phyloP scores from a whole-genome alignment of 2,329 filamentous ascomycete species.

The Cylindrodendrum hubeiense region DNA sequence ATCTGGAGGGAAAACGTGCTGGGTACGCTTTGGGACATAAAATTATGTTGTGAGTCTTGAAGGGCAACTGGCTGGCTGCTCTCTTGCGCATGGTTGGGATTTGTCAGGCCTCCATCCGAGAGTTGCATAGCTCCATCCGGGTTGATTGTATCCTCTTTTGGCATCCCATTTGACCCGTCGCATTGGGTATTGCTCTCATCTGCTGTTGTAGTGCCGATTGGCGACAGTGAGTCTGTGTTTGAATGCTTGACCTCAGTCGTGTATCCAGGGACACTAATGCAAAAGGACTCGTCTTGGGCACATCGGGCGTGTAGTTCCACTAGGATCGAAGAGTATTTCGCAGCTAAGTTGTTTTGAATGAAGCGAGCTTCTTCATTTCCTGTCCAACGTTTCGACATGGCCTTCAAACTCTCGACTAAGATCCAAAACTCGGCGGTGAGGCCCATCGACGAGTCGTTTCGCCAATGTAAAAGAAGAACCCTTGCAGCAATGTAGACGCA shows the following conservation, averaged over 20 bases:
- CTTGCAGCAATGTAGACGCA: constrained; percentile 57
- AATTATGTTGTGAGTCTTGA: background rate
- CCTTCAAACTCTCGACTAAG: constrained; percentile 36
- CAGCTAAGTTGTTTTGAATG: constrained; percentile 17
- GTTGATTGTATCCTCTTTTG: too few species aligned
- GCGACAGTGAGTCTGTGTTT: background rate
- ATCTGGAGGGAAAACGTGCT: background rate
- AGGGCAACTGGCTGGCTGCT: background rate
- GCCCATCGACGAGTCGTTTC: constrained; percentile 35
- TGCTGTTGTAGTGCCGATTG: background rate
- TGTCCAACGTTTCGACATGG: constrained; percentile 38
- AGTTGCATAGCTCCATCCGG: background rate
- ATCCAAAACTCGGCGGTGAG: constrained; percentile 42
- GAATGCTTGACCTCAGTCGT: constrained; percentile 33
- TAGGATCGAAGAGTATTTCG: background rate
- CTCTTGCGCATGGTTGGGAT: background rate
- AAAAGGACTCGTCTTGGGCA: constrained; percentile 22
- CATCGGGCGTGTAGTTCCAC: constrained; percentile 16
- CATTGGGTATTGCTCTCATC: background rate
- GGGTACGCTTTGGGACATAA: background rate
- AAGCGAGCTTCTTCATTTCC: constrained; percentile 4
- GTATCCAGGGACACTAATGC: constrained; percentile 26
- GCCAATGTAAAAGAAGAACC: constrained; percentile 51
- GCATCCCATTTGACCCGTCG: too few species aligned
- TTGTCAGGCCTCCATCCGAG: background rate